Evolutionary conservation across 2,329 filamentous ascomycete genomes (phyloP), one percentile per base, ranked within the genome.

Genomic region (Pestalotiopsis sp.): DNA sequence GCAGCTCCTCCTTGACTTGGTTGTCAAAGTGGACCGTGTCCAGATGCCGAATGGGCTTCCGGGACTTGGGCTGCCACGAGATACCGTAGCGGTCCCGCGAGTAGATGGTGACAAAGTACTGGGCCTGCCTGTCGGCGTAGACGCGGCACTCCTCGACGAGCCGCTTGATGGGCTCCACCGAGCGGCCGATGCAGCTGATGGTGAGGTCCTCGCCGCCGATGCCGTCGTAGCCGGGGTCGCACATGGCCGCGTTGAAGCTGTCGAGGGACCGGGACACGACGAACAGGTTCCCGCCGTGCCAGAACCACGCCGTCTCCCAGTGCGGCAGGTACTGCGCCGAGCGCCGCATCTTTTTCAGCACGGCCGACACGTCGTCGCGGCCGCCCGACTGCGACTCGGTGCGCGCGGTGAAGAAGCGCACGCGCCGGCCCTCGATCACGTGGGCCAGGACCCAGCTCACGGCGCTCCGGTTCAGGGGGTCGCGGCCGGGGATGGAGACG

Each of bases 91-190:
- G 78, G 68, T 84, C 80, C 23, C 82, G 77, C 1, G 84, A 73
- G 71, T 85, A 83, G 66, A 86, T 84, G 52, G 85, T 84, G 70
- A 86, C 83, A 23, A 84, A 86, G 70, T 84, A 85, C 70, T 86
- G 82, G 0, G 82, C 80, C 70, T 86, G 81, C 38, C 78, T 79
- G 61, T 86, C 84, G 1, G 83, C 79, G 69, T 81, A 85, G 38
- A 85, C 83, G 7, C 84, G 84, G 66, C 82, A 88, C 0, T 68
- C 77, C 59, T 83, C 80, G 56, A 86, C 81, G 70, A 85, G 82
- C 1, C 67, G 70, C 72, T 82, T 85, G 70, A 87, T 82, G 0
- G 85, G 85, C 1, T 81, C 79, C 0, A 83, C 84, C 1, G 86
- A 87, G 68, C 84, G 82, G 12, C 85, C 85, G 23, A 87, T 79